Base-by-base conservation (phyloP, 345 rosid species). In the Noccaea bulbosa region DNA sequence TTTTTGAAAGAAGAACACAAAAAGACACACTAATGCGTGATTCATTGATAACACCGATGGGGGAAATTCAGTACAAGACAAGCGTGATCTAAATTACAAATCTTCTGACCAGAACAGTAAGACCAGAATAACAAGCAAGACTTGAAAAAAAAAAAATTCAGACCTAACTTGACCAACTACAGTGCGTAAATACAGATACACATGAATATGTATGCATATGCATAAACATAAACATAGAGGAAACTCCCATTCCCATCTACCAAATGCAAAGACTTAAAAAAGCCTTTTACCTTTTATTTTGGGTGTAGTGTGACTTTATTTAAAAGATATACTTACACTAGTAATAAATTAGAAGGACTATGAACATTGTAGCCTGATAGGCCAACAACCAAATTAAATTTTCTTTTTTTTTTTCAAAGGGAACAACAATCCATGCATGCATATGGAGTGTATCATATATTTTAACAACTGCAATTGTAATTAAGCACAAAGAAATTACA, bases 151-250 rank as follows among this genome's bases (percentile, higher is more conserved):
- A 32, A 39, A 1, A 39, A 1, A 10, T 53, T 62, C 74, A 39
- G 65, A 75, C 70, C 74, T 53, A 75, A 62, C 74, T 54, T 69
- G 60, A 75, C 74, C 74, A 68, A 75, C 60, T 58, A 67, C 58
- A 52, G 22, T 43, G 22, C 14, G 15, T 11, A 40, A 43, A 16
- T 14, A 55, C 17, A 20, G 22, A 20, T 20, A 20, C 22, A 22
- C 5, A 11, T 1, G 44, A 20, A 46, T 27, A 69, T 67, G 41
- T 43, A 17, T 53, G 38, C 46, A 34, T 38, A 44, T 72, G 32
- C 54, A 60, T 46, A 17, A 38, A 12, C 54, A 60, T 46, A 17
- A 38, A 12, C 38, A 71, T 38, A 64, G 70, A 43, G 5, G 47
- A 61, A 40, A 10, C 41, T 2, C 20, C 10, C 44, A 50, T 50